A percentile compares a stretch with the other conserved stretches of the same genome.
phyloP scores from a whole-genome alignment of 805 yeast genomes.

The Dipodascus geniculatus region DNA sequence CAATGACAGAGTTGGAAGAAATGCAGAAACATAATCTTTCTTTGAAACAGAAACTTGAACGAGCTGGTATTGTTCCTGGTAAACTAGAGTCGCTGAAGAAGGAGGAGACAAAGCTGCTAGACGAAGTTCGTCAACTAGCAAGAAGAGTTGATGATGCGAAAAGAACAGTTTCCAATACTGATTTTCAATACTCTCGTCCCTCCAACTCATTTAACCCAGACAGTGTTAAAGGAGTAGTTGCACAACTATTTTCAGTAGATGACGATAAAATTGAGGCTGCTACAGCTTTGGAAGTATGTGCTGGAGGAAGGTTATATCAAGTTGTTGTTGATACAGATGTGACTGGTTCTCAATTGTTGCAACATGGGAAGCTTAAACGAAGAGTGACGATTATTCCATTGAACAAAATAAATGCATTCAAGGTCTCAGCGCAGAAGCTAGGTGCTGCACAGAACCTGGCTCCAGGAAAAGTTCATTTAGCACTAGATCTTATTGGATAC shows the following conservation, averaged over 20 bases:
- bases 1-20: slow-evolving; percentile 30
- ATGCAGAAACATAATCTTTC: slow-evolving; percentile 29
- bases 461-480: slow-evolving; percentile 82
- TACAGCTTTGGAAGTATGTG: slow-evolving; percentile 82
- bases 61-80: slow-evolving; percentile 34
- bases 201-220: slow-evolving; percentile 42
- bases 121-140: slow-evolving; percentile 33
- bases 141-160: slow-evolving; percentile 43
- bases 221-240: slow-evolving; percentile 80
- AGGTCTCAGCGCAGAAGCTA: slow-evolving; percentile 40
- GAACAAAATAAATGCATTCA: slow-evolving; percentile 63
- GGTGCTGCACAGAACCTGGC: slow-evolving; percentile 62
- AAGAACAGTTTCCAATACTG: slow-evolving; percentile 59
- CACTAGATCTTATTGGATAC: slow-evolving; percentile 67
- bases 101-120: slow-evolving; percentile 25
- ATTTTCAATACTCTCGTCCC: slow-evolving; percentile 63
- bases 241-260: slow-evolving; percentile 61
- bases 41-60: slow-evolving; percentile 33
- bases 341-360: slow-evolving; percentile 74
- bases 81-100: slow-evolving; percentile 14
- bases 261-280: slow-evolving; percentile 49
- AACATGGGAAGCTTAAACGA: slow-evolving; percentile 62
- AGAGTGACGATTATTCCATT: slow-evolving; percentile 88
- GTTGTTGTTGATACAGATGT: slow-evolving; percentile 83
- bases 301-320: slow-evolving; percentile 83